Evolutionary conservation across 2,329 filamentous ascomycete genomes (phyloP), one percentile per base, ranked within the genome.

Genomic region (Pestalotiopsis sp.): DNA sequence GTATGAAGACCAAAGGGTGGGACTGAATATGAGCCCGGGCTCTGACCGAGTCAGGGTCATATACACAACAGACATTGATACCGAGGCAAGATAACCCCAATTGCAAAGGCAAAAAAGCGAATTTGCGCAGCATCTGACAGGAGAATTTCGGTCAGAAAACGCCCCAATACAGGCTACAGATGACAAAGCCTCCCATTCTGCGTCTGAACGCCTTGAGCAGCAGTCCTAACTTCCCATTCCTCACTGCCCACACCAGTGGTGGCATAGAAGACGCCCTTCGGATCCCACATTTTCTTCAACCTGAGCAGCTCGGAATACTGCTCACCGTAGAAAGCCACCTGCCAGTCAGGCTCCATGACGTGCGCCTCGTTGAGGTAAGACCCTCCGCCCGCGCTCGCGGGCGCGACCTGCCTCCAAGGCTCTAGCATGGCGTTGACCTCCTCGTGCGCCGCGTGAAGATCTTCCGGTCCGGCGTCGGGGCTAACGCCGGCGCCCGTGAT

Each of bases 271-370:
- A 85, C 36, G 2, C 73, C 73, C 2, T 76, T 36, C 4, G 80
- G 75, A 73, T 84, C 85, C 71, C 81, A 84, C 64, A 76, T 79
- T 11, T 78, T 70, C 78, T 86, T 86, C 31, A 86, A 75, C 0
- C 38, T 62, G 14, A 77, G 31, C 49, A 83, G 69, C 3, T 71
- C 68, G 1, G 68, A 64, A 66, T 83, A 82, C 62, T 82, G 81
- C 0, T 45, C 69, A 5, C 81, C 82, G 70, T 76, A 83, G 69
- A 81, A 82, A 0, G 68, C 69, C 17, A 76, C 68, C 71, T 80
- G 73, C 73, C 75, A 82, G 58, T 79, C 67, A 0, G 72, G 73
- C 41, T 81, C 73, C 20, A 75, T 72, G 36, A 80, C 81, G 71
- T 83, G 79, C 1, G 78, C 81, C 75, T 86, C 82, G 68, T 83